A percentile compares a stretch with the other conserved stretches of the same genome.
phyloP scores from a whole-genome alignment of 192 early-diverging fungal species.

The Gigaspora rosea region DNA sequence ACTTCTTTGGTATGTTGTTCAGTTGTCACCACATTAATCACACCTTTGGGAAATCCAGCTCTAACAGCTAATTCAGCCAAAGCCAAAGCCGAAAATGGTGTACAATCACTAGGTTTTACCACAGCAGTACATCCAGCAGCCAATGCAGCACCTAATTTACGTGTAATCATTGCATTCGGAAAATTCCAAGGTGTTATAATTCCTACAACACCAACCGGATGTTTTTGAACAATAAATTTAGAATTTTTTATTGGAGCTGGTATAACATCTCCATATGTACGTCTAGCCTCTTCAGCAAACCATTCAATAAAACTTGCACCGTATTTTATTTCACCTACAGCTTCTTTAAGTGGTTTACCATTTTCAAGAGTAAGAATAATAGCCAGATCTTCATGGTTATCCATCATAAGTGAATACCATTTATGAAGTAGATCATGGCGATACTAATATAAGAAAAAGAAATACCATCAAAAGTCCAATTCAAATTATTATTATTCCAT shows the following conservation, averaged over 20 bases:
- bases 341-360: constrained; percentile 69
- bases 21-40: constrained; percentile 67
- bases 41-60: constrained; percentile 67
- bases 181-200: constrained; percentile 80
- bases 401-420: constrained; percentile 66
- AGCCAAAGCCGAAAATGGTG: constrained; percentile 58
- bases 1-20: constrained; percentile 55
- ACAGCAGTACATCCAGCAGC: constrained; percentile 77
- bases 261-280: constrained; percentile 77
- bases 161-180: constrained; percentile 82
- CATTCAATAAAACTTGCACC: constrained; percentile 72
- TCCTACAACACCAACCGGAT: constrained; percentile 77
- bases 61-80: constrained; percentile 53
- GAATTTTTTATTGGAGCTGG: constrained; percentile 55
- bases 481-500: too few species aligned
- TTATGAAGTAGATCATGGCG: constrained; percentile 61
- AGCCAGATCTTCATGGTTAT: constrained; percentile 73
- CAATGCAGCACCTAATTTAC: constrained; percentile 74
- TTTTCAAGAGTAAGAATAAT: constrained; percentile 82
- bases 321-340: constrained; percentile 49
- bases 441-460: constrained; percentile 38
- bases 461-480: too few species aligned
- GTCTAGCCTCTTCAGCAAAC: constrained; percentile 85
- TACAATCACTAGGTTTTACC: constrained; percentile 68
- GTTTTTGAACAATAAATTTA: constrained; percentile 69